Conservation (phyloP, 176 grass and related monocot genomes). For the Zizania latifolia region DNA sequence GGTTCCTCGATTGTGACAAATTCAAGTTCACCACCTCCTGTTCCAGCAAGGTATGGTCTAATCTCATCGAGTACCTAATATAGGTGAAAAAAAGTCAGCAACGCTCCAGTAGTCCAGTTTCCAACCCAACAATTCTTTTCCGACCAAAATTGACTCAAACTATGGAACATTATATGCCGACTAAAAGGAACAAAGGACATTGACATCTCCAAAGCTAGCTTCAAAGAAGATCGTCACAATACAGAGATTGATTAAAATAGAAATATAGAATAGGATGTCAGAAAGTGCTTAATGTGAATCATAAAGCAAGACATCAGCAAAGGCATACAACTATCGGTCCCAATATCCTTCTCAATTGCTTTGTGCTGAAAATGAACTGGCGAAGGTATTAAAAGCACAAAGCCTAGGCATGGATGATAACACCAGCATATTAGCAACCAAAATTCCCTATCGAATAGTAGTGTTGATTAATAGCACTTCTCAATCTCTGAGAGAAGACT, state of each 20-base stretch:
- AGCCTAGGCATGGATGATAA: neutral
- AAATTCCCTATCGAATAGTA: neutral
- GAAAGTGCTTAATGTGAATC: neutral
- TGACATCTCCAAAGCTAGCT: neutral
- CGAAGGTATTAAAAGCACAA: neutral
- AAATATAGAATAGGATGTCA: neutral
- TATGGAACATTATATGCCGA: neutral
- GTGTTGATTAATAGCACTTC: neutral
- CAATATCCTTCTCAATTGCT: neutral
- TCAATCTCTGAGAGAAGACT: neutral
- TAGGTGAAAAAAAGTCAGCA: slow-evolving; percentile 1
- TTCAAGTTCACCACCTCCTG: slow-evolving; percentile 83
- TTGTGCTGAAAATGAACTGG: neutral
- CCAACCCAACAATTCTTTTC: neutral
- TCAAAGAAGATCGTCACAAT: neutral
- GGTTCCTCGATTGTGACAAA: too few species aligned
- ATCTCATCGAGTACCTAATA: slow-evolving; percentile 89
- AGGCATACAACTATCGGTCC: neutral
- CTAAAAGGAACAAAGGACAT: neutral
- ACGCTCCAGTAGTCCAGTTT: neutral
- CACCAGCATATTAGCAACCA: neutral
- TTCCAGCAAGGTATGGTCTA: slow-evolving; percentile 88
- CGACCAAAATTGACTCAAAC: neutral
- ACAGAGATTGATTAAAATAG: neutral
- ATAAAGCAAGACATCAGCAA: neutral